Conservation (phyloP, 2,329 filamentous ascomycete species). For the Pseudogymnoascus sp. region DNA sequence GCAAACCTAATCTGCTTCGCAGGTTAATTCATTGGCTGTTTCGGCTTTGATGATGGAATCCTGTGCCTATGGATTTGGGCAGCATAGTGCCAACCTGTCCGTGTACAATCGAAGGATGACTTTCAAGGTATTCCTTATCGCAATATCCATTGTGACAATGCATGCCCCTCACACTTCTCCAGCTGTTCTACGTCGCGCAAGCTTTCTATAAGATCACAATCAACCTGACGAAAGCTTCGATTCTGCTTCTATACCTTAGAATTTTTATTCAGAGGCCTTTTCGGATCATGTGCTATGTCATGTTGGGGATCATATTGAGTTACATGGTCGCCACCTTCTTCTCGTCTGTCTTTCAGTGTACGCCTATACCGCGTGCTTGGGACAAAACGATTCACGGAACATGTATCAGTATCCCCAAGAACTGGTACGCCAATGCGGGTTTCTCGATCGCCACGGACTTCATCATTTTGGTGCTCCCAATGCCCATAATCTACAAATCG, state of each 20-base stretch:
- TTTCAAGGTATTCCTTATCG: conserved; percentile 25
- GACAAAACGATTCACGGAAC: conserved; percentile 34
- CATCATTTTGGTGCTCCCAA: conserved; percentile 29
- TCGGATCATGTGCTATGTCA: conserved; percentile 34
- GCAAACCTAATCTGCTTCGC: not conserved
- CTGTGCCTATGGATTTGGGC: conserved; percentile 37
- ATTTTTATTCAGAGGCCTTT: conserved; percentile 45
- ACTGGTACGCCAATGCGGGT: conserved; percentile 43
- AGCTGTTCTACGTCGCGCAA: conserved; percentile 46
- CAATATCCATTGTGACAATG: not conserved
- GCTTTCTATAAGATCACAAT: conserved; percentile 48
- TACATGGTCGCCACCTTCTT: conserved; percentile 40
- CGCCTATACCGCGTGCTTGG: conserved; percentile 40
- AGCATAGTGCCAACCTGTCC: conserved; percentile 33
- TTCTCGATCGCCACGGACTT: conserved; percentile 31
- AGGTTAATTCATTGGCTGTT: conserved; percentile 33
- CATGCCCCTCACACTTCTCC: not conserved
- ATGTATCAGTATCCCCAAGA: conserved; percentile 39
- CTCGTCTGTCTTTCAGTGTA: conserved; percentile 44
- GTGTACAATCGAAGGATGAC: conserved; percentile 30
- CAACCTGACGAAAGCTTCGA: conserved; percentile 46
- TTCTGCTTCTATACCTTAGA: conserved; percentile 46
- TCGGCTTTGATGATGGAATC: conserved; percentile 24
- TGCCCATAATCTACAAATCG: conserved; percentile 28
- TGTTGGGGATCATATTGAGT: conserved; percentile 37